Conservation (phyloP, 1,284 basidiomycete genomes). For the Coniophora puteana region DNA sequence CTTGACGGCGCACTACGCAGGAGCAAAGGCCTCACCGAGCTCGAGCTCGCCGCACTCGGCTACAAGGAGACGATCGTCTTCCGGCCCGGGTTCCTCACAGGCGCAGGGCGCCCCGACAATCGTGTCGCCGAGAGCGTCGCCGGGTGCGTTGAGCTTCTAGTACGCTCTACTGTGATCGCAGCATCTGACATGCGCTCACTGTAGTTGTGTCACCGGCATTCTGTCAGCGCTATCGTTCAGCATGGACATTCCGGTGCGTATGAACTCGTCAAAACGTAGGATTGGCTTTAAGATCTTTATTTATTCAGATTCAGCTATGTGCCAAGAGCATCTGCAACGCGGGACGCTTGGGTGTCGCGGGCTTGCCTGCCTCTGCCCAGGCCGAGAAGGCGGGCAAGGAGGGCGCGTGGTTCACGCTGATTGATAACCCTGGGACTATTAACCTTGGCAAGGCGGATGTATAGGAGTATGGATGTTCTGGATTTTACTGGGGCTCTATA, state of each 20-base stretch:
- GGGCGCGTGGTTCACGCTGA: conserved; percentile 16
- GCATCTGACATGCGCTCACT: no score
- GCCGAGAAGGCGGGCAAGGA: conserved; percentile 16
- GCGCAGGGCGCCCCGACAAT: conserved; percentile 35
- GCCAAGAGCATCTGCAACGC: conserved; percentile 23
- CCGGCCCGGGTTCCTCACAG: conserved; percentile 52
- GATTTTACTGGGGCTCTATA: no score
- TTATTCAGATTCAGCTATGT: conserved; percentile 13
- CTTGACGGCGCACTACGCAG: no score
- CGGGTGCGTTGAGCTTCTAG: conserved; percentile 37
- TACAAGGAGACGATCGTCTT: conserved; percentile 70
- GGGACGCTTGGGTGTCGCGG: conserved; percentile 15
- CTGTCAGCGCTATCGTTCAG: conserved; percentile 35
- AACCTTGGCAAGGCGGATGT: conserved; percentile 13
- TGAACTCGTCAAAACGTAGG: no score
- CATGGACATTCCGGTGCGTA: conserved; percentile 43
- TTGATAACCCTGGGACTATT: conserved; percentile 21
- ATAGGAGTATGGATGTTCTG: no score
- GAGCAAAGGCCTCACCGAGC: conserved; percentile 75
- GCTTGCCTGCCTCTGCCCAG: conserved; percentile 15
- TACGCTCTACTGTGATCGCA: no score
- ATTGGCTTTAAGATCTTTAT: neutral
- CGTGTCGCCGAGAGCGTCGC: conserved; percentile 38
- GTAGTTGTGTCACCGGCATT: conserved; percentile 36
- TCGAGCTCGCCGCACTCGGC: conserved; percentile 57